Base-by-base conservation (phyloP, 805 yeast genomes). In the Metschnikowia cubensis region DNA sequence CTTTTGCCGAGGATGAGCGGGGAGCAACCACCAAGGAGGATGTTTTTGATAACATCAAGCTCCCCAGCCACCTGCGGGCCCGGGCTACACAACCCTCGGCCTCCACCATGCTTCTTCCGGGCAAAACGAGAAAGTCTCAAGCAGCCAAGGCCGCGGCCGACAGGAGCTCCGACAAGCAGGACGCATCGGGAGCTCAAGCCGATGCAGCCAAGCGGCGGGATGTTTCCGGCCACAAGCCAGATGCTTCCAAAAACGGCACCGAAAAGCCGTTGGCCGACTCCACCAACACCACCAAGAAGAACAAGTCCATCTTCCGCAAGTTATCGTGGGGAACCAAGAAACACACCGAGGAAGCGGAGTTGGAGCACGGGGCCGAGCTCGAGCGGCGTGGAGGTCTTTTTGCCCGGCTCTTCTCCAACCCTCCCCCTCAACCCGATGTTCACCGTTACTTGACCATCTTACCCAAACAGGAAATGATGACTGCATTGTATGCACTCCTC, bases 401-500 rank as follows among this genome's bases (percentile, higher is more conserved):
- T 39, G 65, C 73, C 63, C 64, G 74, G 59, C 62, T 76, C 76
- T 71, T 80, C 38, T 50, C 59, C n/a, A 39, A 55, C 31, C 40
- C 43, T 10, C 56, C 58, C 18, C 57, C 63, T 32, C 59, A 56
- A 21, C 39, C 50, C 10, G 74, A 69, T 25, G 66, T 71, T 29
- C 67, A 59, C 45, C 60, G 71, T 37, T 70, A 62, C 62, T 53
- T 63, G 32, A 71, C 77, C 15, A 70, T 75, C 25, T 63, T 80
- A 45, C 71, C 77, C 10, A 69, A 70, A 50, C 76, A 70, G 25
- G 89, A 85, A 61, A 75, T 85, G 75, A 77, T 79, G 52, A 80
- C 81, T 40, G 89, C 89, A 2, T 68, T 86, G 57, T 76, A 71
- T 61, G 80, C 86, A 40, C 74, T 86, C 49, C 69, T 86, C 55